These are phyloP conservation scores for Candida pseudoviswanathii DNA, from an alignment of 1,139 yeast genomes.

Conservation along the genomic window DNA sequence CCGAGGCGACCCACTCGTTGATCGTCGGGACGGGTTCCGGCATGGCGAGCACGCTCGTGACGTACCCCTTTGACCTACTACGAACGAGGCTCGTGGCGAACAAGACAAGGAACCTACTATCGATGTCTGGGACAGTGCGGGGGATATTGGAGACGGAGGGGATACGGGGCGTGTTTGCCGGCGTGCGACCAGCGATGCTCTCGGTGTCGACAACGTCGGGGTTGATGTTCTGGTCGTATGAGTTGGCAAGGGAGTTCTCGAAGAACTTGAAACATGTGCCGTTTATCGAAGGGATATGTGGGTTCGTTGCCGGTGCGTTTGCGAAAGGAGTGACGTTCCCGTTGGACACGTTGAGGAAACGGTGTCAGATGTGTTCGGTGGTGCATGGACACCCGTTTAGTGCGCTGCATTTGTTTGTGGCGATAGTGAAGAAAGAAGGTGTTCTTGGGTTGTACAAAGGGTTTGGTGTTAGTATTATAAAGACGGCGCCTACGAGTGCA, in stretches of 20 bases:
- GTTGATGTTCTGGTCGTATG: slow-evolving; percentile 69
- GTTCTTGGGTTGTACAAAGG: slow-evolving; percentile 74
- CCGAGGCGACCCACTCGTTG: slow-evolving; percentile 50
- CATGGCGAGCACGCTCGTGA: slow-evolving; percentile 62
- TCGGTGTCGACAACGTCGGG: slow-evolving; percentile 71
- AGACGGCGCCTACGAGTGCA: slow-evolving; percentile 84
- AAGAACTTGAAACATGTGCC: slow-evolving; percentile 32
- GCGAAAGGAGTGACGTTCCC: slow-evolving; percentile 83
- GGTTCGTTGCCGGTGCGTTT: slow-evolving; percentile 73
- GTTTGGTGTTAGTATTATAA: slow-evolving; percentile 63
- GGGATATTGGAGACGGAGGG: slow-evolving; percentile 54
- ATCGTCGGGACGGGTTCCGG: slow-evolving; percentile 82
- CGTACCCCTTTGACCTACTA: slow-evolving; percentile 88
- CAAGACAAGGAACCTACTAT: slow-evolving; percentile 40
- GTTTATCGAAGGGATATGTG: slow-evolving; percentile 65
- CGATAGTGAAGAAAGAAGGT: slow-evolving; percentile 59
- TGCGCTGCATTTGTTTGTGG: slow-evolving; percentile 22
- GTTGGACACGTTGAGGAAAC: slow-evolving; percentile 76
- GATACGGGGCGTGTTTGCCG: slow-evolving; percentile 58
- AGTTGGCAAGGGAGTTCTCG: slow-evolving; percentile 40
- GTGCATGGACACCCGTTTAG: slow-evolving; percentile 16
- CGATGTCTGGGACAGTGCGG: slow-evolving; percentile 45
- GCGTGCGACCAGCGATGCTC: slow-evolving; percentile 61
- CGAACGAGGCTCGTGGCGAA: slow-evolving; percentile 82
- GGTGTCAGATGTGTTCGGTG: slow-evolving; percentile 65